Evolutionary conservation across 2,329 filamentous ascomycete species (phyloP), one percentile per base, ranked within the genome.

Genomic region (Hymenoscyphus scutula): DNA sequence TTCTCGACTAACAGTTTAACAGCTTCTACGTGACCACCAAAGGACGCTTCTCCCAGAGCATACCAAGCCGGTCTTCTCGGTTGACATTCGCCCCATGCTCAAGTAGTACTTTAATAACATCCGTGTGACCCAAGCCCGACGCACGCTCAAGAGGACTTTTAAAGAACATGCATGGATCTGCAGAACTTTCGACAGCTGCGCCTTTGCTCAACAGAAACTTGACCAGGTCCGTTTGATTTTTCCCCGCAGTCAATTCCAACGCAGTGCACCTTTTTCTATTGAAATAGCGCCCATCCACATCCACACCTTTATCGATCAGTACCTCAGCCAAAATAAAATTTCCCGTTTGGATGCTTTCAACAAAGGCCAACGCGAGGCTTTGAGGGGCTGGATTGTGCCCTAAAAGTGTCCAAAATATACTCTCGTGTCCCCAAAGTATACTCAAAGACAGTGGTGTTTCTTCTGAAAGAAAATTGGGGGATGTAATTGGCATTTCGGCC

Each of bases 61-160:
- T 38, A 2, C 37, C 38, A 23, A 8, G 2, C 5, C 6, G 7
- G 10, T n/a, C n/a, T 11, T 23, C 1, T 11, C 6, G 5, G 11
- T 56, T 62, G n/a, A 54, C 19, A 19, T 45, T 15, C 38, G 59
- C 56, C 30, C 56, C 56, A 27, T 45, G 5, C 3, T 41, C 37
- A 23, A 58, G n/a, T 41, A 58, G 19, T 13, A 48, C 2, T 0
- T 6, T 23, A 3, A 58, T 37, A 23, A 27, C 7, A 15, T 30
- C 25, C 7, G 15, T 11, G 8, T 45, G 23, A 8, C 56, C 56
- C 17, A 5, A 1, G 15, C 1, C 3, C 15, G 34, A 30, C 3
- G 56, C 56, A 13, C 0, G 2, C 1, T 41, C 25, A 5, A 57
- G 8, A 23, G 55, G 30, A 17, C 37, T 41, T 41, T n/a, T n/a